Evolutionary conservation across 495 filamentous ascomycete genomes (phyloP).

Genomic region (Choiromyces venosus): DNA sequence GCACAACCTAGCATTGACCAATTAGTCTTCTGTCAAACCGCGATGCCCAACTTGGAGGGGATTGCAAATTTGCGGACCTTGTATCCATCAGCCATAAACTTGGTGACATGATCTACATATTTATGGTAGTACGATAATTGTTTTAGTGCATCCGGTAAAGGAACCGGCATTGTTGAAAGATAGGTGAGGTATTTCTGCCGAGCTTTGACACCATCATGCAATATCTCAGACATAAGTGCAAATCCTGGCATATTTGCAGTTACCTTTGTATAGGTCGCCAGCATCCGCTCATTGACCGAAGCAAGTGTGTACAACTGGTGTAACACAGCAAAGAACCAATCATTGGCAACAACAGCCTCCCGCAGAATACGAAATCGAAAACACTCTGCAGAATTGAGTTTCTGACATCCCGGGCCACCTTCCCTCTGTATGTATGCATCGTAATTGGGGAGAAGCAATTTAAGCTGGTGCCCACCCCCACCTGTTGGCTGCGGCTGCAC

Average conservation of each 20-base stretch:
- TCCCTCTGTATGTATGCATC: constrained; percentile 32
- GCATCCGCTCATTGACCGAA: constrained; percentile 16
- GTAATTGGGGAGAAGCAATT: constrained; percentile 19
- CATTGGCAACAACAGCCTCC: constrained; percentile 27
- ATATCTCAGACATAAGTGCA: constrained; percentile 25
- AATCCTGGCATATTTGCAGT: constrained; percentile 19
- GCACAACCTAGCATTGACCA: constrained; percentile 29
- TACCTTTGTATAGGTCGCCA: constrained; percentile 21
- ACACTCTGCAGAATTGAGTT: constrained; percentile 33
- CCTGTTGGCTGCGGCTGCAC: constrained; percentile 8
- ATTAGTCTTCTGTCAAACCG: constrained; percentile 20
- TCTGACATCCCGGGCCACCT: constrained; percentile 22
- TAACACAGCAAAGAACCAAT: constrained; percentile 33
- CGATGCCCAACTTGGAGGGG: not conserved
- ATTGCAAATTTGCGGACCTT: constrained; percentile 21
- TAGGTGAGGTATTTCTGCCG: constrained; percentile 25
- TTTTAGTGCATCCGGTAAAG: constrained; percentile 23
- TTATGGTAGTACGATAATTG: constrained; percentile 22
- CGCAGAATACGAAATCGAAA: constrained; percentile 33
- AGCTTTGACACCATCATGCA: constrained; percentile 30
- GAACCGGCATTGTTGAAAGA: constrained; percentile 27
- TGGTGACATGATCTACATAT: constrained; percentile 17
- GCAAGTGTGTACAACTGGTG: constrained; percentile 31
- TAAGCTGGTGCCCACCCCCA: not conserved
- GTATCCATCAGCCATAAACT: constrained; percentile 27